phyloP scores from a whole-genome alignment of 306 rosid species.

The Mimosa pudica region DNA sequence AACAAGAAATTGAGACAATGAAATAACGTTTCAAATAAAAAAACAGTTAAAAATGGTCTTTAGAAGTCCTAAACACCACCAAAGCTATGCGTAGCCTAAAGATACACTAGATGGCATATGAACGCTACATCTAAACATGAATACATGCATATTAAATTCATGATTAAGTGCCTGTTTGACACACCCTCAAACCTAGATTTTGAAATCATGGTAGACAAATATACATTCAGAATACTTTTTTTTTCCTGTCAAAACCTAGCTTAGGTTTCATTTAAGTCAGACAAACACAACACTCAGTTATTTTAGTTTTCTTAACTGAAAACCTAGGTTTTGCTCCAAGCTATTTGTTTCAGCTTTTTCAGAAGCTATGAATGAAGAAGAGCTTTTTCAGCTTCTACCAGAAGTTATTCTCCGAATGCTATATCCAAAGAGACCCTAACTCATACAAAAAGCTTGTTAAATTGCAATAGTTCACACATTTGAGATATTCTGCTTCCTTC shows the following conservation, averaged over 20 bases:
- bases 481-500: not conserved
- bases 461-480: not conserved
- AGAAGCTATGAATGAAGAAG: too few species aligned
- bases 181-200: too few species aligned
- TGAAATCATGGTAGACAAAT: too few species aligned
- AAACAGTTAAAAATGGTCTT: not conserved
- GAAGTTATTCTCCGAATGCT: too few species aligned
- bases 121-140: not conserved
- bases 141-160: not conserved
- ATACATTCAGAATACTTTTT: too few species aligned
- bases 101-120: not conserved
- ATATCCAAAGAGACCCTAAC: not conserved
- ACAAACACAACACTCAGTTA: too few species aligned
- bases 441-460: not conserved
- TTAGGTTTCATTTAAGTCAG: too few species aligned
- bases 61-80: not conserved
- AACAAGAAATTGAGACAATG: not conserved
- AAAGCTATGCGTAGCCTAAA: not conserved
- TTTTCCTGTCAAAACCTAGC: too few species aligned
- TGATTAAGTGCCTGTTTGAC: not conserved
- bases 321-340: too few species aligned
- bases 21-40: not conserved
- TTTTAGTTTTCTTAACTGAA: too few species aligned
- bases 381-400: too few species aligned
- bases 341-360: too few species aligned